Conservation (phyloP, 2,329 filamentous ascomycete species). For the Botrytis fabae region DNA sequence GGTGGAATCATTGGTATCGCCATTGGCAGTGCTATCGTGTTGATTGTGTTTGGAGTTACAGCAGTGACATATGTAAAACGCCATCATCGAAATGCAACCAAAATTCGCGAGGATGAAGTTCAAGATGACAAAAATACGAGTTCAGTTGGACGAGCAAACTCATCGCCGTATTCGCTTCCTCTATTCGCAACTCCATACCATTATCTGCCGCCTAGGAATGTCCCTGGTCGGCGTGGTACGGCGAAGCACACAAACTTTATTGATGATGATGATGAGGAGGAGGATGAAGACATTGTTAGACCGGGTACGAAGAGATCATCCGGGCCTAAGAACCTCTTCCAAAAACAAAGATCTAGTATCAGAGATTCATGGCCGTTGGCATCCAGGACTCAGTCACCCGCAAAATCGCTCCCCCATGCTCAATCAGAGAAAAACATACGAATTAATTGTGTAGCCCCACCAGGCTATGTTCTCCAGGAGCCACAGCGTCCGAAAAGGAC, state of each 20-base stretch:
- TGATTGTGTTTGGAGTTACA: not conserved
- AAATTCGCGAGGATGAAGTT: not conserved
- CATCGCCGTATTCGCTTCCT: slow-evolving; percentile 3
- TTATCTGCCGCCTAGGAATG: slow-evolving; percentile 3
- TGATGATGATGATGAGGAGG: slow-evolving; percentile 16
- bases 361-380: slow-evolving; percentile 39
- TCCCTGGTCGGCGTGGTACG: not conserved
- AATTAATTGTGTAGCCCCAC: slow-evolving; percentile 33
- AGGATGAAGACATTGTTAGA: slow-evolving; percentile 19
- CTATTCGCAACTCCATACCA: slow-evolving; percentile 13
- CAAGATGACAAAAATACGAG: not conserved
- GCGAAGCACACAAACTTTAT: not conserved
- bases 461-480: slow-evolving; percentile 33
- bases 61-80: not conserved
- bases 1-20: slow-evolving; percentile 16
- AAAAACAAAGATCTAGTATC: slow-evolving; percentile 29
- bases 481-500: slow-evolving; percentile 29
- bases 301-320: slow-evolving; percentile 25
- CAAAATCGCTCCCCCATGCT: slow-evolving; percentile 20
- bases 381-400: slow-evolving; percentile 25
- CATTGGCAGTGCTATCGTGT: slow-evolving; percentile 1
- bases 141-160: not conserved
- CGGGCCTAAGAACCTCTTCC: slow-evolving; percentile 26
- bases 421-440: slow-evolving; percentile 30
- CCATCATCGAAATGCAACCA: not conserved